A percentile compares a stretch with the other conserved stretches of the same genome.
phyloP scores from a whole-genome alignment of 2,329 filamentous ascomycete species.

The Cryphonectria parasitica region DNA sequence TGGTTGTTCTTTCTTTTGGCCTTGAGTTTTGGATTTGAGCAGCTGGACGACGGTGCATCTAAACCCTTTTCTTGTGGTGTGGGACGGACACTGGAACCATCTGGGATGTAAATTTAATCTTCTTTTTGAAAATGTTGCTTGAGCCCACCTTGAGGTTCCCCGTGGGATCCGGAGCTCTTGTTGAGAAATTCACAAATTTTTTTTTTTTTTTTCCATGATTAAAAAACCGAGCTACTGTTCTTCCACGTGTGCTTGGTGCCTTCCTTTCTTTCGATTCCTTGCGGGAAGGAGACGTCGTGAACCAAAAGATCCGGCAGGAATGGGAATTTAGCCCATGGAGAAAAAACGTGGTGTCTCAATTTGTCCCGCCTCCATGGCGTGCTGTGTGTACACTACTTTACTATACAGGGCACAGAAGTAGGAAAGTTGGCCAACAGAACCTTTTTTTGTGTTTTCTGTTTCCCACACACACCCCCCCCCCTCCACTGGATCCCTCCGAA shows the following conservation, averaged over 20 bases:
- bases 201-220: slow-evolving; percentile 13
- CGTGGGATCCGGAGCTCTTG: slow-evolving; percentile 24
- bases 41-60: slow-evolving; percentile 22
- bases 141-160: slow-evolving; percentile 26
- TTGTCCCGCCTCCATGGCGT: not conserved
- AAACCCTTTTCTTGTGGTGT: slow-evolving; percentile 6
- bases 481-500: not conserved
- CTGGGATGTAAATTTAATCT: slow-evolving; percentile 26
- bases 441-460: not conserved
- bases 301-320: not conserved
- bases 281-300: slow-evolving; percentile 7
- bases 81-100: slow-evolving; percentile 17
- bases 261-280: slow-evolving; percentile 9
- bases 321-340: not conserved
- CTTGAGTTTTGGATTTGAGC: not conserved
- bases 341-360: slow-evolving; percentile 26
- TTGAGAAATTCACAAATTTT: slow-evolving; percentile 21
- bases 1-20: not conserved
- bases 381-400: too few relatives aligned
- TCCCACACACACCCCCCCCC: not conserved
- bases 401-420: not conserved
- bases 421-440: too few relatives aligned
- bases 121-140: slow-evolving; percentile 12
- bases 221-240: not conserved
- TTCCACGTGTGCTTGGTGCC: not conserved